Evolutionary conservation across 2,329 filamentous ascomycete genomes (phyloP), one percentile per base, ranked within the genome.

Genomic region (Penicillium crustosum): DNA sequence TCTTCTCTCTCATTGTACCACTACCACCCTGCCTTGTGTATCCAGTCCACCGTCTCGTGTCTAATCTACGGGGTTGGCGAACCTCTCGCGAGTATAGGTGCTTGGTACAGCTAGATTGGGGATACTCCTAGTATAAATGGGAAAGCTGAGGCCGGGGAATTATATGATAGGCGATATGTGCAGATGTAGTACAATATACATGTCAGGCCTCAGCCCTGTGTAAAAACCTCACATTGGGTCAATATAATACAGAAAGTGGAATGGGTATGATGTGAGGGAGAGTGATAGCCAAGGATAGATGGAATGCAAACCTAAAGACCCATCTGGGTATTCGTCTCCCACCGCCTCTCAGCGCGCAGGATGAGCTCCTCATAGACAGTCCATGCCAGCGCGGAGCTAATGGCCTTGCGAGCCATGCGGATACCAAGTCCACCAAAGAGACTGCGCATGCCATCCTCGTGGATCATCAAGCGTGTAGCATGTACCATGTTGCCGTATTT

Each of bases 341-440:
- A 76, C 33, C 69, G 66, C 48, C 67, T 77, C 73, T 87, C 86
- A 1, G 89, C 89, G 66, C 89, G 83, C 59, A 93, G 81, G 61
- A 97, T 89, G 67, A 97, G 76, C 75, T 97, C 93, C 78, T 99
- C 94, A 71, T 99, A 99, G 41, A 97, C 82, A 10, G 93, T 97
- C 94, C 94, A 99, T 8, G 93, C 93, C 65, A 97, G 81, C n/a
- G 94, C 94, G 52, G 89, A 93, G 75, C 93, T 97, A 44, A 97
- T 77, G 6, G 92, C 93, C 75, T 99, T 99, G 66, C 94, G 83
- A 45, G 88, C 89, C 82, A 97, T 96, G 56, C 94, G 84, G 65
- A 99, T 79, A 1, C 85, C 90, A 55, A 99, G 76, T 1, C 94
- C 94, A 73, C 94, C 89, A 76, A 94, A 93, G 57, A 99, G 81